phyloP scores from a whole-genome alignment of 257 asterid species.

The Fraxinus americana region DNA sequence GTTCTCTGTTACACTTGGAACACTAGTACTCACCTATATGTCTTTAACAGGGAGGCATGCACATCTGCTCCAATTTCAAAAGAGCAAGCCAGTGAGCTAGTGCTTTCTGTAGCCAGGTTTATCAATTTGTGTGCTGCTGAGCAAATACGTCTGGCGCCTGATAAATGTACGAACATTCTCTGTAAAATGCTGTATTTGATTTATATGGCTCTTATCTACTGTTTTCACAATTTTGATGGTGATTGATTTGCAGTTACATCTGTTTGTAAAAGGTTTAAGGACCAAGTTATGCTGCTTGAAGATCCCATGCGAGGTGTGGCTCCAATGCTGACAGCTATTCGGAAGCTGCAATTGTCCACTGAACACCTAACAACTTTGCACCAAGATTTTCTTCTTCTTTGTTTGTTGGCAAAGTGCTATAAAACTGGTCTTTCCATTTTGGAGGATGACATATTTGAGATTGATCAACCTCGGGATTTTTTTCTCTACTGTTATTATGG shows the following conservation, averaged over 20 bases:
- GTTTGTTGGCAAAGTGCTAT: slow-evolving; percentile 80
- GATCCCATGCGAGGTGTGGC: slow-evolving; percentile 87
- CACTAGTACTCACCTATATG: slow-evolving; percentile 3
- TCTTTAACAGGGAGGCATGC: slow-evolving; percentile 69
- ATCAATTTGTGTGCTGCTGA: slow-evolving; percentile 64
- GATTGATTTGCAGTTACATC: slow-evolving; percentile 67
- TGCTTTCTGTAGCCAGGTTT: slow-evolving; percentile 63
- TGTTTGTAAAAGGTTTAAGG: slow-evolving; percentile 82
- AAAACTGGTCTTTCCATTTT: slow-evolving; percentile 72
- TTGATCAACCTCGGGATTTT: slow-evolving; percentile 88
- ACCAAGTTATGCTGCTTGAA: slow-evolving; percentile 61
- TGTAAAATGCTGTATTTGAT: slow-evolving; percentile 13
- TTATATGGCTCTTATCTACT: slow-evolving; percentile 13
- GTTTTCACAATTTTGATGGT: slow-evolving; percentile 28
- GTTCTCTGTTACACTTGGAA: neutral
- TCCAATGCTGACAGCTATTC: slow-evolving; percentile 71
- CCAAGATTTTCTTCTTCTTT: slow-evolving; percentile 81
- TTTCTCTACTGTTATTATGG: slow-evolving; percentile 90
- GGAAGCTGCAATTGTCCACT: slow-evolving; percentile 69
- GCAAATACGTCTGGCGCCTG: slow-evolving; percentile 82
- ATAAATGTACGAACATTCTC: slow-evolving; percentile 60
- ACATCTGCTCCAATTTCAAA: slow-evolving; percentile 51
- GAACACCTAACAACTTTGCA: slow-evolving; percentile 88
- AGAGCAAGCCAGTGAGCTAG: slow-evolving; percentile 60
- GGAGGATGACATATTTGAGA: slow-evolving; percentile 73